Evolutionary conservation across 352 stramenopile species (phyloP).

Genomic region (Globisporangium megalacanthum): DNA sequence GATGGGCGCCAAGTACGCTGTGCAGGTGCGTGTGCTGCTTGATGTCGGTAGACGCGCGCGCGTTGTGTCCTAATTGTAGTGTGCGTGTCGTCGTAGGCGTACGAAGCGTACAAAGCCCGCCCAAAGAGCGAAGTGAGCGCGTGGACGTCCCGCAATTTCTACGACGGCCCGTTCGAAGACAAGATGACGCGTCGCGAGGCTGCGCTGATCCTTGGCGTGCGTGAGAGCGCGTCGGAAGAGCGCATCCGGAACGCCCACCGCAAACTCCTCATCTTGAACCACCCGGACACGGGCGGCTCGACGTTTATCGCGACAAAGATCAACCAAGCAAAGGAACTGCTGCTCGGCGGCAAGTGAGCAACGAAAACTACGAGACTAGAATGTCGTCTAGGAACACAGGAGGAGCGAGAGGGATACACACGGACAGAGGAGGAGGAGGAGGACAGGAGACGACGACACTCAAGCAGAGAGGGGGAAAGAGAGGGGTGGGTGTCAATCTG

Average conservation of each 20-base stretch:
- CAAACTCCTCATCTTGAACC: constrained; percentile 98
- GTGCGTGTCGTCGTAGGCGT: constrained; percentile 31
- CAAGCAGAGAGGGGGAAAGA: too few relatives aligned
- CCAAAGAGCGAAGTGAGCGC: constrained; percentile 65
- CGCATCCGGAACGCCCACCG: constrained; percentile 98
- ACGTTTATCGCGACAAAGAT: constrained; percentile 99
- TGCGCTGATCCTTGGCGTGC: constrained; percentile 98
- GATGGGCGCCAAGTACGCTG: constrained; percentile 71
- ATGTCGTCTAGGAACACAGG: background rate
- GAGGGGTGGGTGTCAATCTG: too few relatives aligned
- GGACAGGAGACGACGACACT: too few relatives aligned
- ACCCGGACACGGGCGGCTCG: constrained; percentile 98
- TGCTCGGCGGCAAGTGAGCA: constrained; percentile 52
- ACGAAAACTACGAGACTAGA: background rate
- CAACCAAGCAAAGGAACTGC: constrained; percentile 98
- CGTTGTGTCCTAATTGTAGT: too few relatives aligned
- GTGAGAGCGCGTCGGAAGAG: constrained; percentile 92
- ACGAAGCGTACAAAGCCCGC: constrained; percentile 62
- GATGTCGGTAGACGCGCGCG: too few relatives aligned
- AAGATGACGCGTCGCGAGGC: constrained; percentile 98
- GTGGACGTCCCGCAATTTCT: constrained; percentile 88
- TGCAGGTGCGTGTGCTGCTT: constrained; percentile 30
- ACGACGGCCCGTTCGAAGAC: constrained; percentile 97
- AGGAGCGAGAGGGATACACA: too few relatives aligned
- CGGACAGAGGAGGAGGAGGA: too few relatives aligned